Evolutionary conservation across 2,329 filamentous ascomycete species (phyloP).

Genomic region (Fusarium sp.): DNA sequence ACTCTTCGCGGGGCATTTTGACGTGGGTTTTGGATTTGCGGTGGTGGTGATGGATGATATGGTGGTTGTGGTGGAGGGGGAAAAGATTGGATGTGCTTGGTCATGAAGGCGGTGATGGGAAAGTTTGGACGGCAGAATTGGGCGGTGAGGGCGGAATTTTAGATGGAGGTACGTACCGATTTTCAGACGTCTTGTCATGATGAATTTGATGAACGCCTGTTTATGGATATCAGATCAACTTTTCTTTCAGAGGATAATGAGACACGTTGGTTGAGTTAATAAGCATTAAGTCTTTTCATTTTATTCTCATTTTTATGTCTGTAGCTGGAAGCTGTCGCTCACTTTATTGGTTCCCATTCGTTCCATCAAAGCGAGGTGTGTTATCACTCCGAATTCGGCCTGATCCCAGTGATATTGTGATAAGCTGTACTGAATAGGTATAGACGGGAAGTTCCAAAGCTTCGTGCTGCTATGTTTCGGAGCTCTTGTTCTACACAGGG

Average conservation of each 20-base stretch:
- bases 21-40: not conserved
- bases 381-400: too few relatives aligned
- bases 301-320: not conserved
- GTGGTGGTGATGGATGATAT: slow-evolving; percentile 3
- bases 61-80: slow-evolving; percentile 13
- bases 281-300: not conserved
- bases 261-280: too few relatives aligned
- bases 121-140: slow-evolving; percentile 49
- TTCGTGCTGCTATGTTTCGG: too few relatives aligned
- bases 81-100: slow-evolving; percentile 45
- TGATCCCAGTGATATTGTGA: too few relatives aligned
- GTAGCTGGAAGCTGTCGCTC: not conserved
- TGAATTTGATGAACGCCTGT: too few relatives aligned
- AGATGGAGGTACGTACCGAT: slow-evolving; percentile 17
- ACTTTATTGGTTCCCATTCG: not conserved
- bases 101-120: slow-evolving; percentile 44
- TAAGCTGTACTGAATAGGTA: too few relatives aligned
- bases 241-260: not conserved
- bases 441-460: too few relatives aligned
- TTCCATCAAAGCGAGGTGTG: not conserved
- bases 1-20: slow-evolving; percentile 79
- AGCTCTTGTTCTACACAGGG: too few relatives aligned
- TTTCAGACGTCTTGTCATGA: not conserved
- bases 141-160: slow-evolving; percentile 38
- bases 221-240: not conserved